Evolutionary conservation across 129 eudicot species (phyloP).

Genomic region (Dittrichia graveolens): DNA sequence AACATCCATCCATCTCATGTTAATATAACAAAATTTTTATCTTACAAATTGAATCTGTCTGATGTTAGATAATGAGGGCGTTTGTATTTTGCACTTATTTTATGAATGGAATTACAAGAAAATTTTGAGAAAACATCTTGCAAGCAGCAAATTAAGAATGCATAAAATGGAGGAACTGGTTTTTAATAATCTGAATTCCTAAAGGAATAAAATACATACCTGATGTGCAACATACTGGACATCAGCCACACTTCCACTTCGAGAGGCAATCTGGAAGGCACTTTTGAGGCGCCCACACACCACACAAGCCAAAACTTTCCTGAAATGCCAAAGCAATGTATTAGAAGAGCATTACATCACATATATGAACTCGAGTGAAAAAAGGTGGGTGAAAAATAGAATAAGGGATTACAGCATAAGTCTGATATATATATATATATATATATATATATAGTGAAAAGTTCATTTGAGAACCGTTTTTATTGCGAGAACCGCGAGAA

Average conservation of each 20-base stretch:
- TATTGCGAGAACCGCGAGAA: too few relatives aligned
- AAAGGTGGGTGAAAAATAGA: background rate
- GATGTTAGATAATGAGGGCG: background rate
- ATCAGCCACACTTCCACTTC: conserved; percentile 98
- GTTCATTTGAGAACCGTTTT: too few relatives aligned
- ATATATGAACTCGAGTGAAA: background rate
- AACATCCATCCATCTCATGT: conserved; percentile 11
- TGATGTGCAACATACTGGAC: conserved; percentile 99
- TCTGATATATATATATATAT: too few relatives aligned
- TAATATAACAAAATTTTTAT: background rate
- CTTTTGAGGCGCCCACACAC: conserved; percentile 98
- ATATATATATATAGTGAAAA: too few relatives aligned
- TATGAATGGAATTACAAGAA: background rate
- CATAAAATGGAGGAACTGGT: conserved; percentile 5
- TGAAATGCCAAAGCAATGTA: conserved; percentile 39
- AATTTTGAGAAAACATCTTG: background rate
- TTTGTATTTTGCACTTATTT: background rate
- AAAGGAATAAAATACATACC: conserved; percentile 39
- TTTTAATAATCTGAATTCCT: background rate
- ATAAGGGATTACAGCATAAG: background rate
- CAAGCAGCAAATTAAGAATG: background rate
- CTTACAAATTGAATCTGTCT: background rate
- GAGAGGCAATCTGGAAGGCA: conserved; percentile 97
- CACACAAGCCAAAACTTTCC: conserved; percentile 99
- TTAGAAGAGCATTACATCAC: background rate